Conservation (phyloP, 495 filamentous ascomycete genomes). For the Darksidea phi region DNA sequence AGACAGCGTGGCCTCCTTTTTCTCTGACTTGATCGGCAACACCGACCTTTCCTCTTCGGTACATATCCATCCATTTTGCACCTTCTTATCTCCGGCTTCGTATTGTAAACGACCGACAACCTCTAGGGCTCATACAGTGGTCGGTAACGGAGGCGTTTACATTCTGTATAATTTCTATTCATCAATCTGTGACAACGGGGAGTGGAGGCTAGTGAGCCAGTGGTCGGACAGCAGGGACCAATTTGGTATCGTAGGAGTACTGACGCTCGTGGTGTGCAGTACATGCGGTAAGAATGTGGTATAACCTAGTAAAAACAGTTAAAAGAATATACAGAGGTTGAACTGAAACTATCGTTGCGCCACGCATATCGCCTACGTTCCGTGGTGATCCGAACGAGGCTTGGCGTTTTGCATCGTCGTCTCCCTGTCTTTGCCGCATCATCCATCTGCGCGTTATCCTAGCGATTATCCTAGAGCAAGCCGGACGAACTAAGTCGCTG, state of each 20-base stretch:
- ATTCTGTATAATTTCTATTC: slow-evolving; percentile 34
- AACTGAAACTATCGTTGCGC: background rate
- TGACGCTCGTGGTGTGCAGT: background rate
- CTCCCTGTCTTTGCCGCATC: background rate
- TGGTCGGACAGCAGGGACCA: too few relatives aligned
- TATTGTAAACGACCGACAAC: slow-evolving; percentile 17
- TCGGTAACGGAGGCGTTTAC: slow-evolving; percentile 22
- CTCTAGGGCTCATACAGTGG: slow-evolving; percentile 18
- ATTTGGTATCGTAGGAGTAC: background rate
- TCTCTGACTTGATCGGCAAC: slow-evolving; percentile 9
- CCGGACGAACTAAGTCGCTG: too few relatives aligned
- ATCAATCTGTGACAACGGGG: slow-evolving; percentile 1
- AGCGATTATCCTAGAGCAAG: background rate
- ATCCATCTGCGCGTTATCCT: background rate
- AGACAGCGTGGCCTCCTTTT: slow-evolving; percentile 21
- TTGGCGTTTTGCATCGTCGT: background rate
- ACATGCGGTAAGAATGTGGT: background rate
- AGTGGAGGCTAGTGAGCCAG: background rate
- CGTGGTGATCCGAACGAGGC: background rate
- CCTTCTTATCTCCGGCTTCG: slow-evolving; percentile 1
- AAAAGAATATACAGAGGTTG: background rate
- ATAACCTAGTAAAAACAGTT: background rate
- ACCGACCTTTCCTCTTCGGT: slow-evolving; percentile 2
- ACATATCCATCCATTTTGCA: slow-evolving; percentile 16
- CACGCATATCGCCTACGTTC: background rate